phyloP scores from a whole-genome alignment of 1,139 yeast species.

The Pichia sp. region DNA sequence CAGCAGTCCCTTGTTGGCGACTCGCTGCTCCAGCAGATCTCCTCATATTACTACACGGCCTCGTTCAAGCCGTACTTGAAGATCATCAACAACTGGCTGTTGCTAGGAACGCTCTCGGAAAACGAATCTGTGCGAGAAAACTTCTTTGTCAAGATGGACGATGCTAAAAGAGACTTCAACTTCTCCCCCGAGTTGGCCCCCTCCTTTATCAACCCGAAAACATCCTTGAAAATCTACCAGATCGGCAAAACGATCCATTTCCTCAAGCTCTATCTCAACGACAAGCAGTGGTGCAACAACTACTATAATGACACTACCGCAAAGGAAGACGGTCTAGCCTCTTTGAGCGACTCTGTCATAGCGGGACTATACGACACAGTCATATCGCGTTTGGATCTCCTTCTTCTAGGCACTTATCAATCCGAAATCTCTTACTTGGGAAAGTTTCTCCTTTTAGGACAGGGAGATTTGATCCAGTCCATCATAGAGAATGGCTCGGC shows the following conservation, averaged over 20 bases:
- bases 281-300: conserved; percentile 53
- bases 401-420: conserved; percentile 4
- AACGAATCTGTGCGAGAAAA: neutral
- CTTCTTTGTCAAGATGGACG: conserved; percentile 4
- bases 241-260: conserved; percentile 78
- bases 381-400: conserved; percentile 6
- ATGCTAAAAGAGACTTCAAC: neutral
- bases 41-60: conserved; percentile 1
- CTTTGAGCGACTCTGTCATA: conserved; percentile 28
- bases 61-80: conserved; percentile 6
- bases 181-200: conserved; percentile 48
- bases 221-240: conserved; percentile 54
- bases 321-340: neutral
- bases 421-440: conserved; percentile 39
- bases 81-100: conserved; percentile 8
- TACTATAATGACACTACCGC: conserved; percentile 34
- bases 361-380: conserved; percentile 35
- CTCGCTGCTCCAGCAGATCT: conserved; percentile 3
- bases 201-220: conserved; percentile 44
- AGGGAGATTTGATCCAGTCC: conserved; percentile 72
- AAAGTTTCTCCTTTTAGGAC: conserved; percentile 64
- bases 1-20: conserved; percentile 13
- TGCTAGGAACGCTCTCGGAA: conserved; percentile 1
- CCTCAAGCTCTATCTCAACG: conserved; percentile 60
- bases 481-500: conserved; percentile 55